These are phyloP conservation scores for Colletotrichum sp. DNA, from an alignment of 2,329 filamentous ascomycete species.

Conservation along the genomic window DNA sequence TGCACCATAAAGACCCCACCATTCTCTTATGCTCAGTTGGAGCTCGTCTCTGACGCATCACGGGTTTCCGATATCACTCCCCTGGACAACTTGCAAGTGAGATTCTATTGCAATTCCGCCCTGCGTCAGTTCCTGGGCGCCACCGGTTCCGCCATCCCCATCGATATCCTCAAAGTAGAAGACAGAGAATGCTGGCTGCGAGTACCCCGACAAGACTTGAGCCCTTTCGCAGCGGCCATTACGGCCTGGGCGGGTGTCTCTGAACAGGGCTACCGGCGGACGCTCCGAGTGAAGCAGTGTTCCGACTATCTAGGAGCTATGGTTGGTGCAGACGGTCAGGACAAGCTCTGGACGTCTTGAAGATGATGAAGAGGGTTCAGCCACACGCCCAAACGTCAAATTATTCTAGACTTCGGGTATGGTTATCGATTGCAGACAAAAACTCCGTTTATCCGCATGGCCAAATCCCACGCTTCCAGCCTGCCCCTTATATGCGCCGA, in stretches of 20 bases:
- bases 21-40: conserved; percentile 62
- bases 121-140: conserved; percentile 73
- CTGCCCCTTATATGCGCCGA: conserved; percentile 16
- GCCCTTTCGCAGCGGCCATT: conserved; percentile 65
- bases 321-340: conserved; percentile 51
- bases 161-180: conserved; percentile 72
- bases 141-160: conserved; percentile 67
- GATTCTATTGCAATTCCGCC: conserved; percentile 66
- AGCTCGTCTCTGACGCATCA: conserved; percentile 42
- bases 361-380: conserved; percentile 27
- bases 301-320: conserved; percentile 69
- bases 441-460: conserved; percentile 22
- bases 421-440: conserved; percentile 5
- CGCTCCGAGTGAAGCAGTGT: conserved; percentile 59
- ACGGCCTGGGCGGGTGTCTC: conserved; percentile 64
- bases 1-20: conserved; percentile 55
- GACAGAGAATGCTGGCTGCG: conserved; percentile 66
- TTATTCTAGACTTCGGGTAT: conserved; percentile 19
- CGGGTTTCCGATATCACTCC: background rate
- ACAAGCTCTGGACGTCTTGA: conserved; percentile 54
- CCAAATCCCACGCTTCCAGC: conserved; percentile 15
- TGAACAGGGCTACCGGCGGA: conserved; percentile 46
- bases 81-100: conserved; percentile 66
- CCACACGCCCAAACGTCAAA: conserved; percentile 8
- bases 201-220: conserved; percentile 64